These are phyloP conservation scores for Ceratobasidium sp. DNA, from an alignment of 1,284 basidiomycete species.

Conservation along the genomic window DNA sequence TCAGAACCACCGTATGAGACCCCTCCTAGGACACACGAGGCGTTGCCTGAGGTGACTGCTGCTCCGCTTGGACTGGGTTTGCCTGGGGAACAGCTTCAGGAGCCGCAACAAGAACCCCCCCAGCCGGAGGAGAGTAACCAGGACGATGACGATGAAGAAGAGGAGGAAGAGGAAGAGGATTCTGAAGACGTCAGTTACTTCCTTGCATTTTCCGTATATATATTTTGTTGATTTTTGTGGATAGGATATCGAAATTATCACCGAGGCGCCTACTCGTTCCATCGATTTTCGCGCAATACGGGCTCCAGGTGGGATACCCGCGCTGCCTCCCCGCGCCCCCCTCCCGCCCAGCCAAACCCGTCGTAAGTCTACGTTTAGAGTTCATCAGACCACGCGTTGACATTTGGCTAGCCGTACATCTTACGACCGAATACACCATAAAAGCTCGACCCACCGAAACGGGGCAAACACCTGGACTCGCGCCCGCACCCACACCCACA, in stretches of 20 bases:
- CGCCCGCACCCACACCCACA: conserved; percentile 47
- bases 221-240: not conserved
- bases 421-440: conserved; percentile 92
- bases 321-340: conserved; percentile 4
- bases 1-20: conserved; percentile 42
- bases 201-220: not conserved
- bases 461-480: conserved; percentile 51
- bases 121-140: conserved; percentile 43
- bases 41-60: not conserved
- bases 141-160: conserved; percentile 47
- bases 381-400: conserved; percentile 43
- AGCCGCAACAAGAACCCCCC: conserved; percentile 5
- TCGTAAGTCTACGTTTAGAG: conserved; percentile 42
- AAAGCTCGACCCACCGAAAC: conserved; percentile 65
- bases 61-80: conserved; percentile 34
- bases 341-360: conserved; percentile 48
- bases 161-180: conserved; percentile 48
- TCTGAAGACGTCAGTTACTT: conserved; percentile 46
- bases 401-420: conserved; percentile 54
- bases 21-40: conserved; percentile 38
- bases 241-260: conserved; percentile 80
- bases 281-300: conserved; percentile 73
- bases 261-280: conserved; percentile 74
- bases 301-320: conserved; percentile 24
- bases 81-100: conserved; percentile 15